These are phyloP conservation scores for Penicillium oxalicum DNA, from an alignment of 2,329 filamentous ascomycete species.

Conservation along the genomic window DNA sequence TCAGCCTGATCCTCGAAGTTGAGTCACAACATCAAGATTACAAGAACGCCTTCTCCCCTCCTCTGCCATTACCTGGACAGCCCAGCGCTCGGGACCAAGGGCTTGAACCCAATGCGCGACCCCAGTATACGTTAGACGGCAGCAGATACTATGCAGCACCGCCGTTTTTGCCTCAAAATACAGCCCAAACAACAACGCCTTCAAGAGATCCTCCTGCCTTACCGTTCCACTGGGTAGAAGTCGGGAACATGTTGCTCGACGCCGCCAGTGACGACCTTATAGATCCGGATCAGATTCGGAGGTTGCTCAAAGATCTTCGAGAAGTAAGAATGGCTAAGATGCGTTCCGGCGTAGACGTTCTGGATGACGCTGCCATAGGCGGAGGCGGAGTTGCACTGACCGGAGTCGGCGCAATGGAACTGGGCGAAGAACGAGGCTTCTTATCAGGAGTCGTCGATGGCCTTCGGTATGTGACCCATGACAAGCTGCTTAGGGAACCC, in stretches of 20 bases:
- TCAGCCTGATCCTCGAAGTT: conserved; percentile 69
- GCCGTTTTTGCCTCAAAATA: conserved; percentile 74
- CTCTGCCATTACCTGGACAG: conserved; percentile 59
- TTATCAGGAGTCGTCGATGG: conserved; percentile 82
- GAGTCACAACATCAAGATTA: conserved; percentile 63
- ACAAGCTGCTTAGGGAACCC: too few species aligned
- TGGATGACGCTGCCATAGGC: conserved; percentile 50
- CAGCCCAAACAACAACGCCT: conserved; percentile 57
- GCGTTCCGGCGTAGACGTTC: conserved; percentile 63
- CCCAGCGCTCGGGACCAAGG: conserved; percentile 24
- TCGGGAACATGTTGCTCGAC: conserved; percentile 79
- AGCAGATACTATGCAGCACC: conserved; percentile 49
- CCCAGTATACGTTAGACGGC: conserved; percentile 36
- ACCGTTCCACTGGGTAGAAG: conserved; percentile 93
- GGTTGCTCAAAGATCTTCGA: conserved; percentile 70
- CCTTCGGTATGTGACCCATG: conserved; percentile 47
- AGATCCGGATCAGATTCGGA: conserved; percentile 65
- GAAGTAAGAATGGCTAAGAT: conserved; percentile 90
- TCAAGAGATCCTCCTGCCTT: conserved; percentile 42
- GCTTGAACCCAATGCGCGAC: conserved; percentile 19
- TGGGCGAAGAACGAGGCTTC: conserved; percentile 79
- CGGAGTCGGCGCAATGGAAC: conserved; percentile 88
- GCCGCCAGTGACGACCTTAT: conserved; percentile 78
- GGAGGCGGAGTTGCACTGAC: conserved; percentile 66
- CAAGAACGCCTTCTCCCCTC: conserved; percentile 67